A percentile compares a stretch with the other conserved stretches of the same genome.
Evolutionary conservation across 148 eudicot species (phyloP).

Genomic region (Diospyros kaki): DNA sequence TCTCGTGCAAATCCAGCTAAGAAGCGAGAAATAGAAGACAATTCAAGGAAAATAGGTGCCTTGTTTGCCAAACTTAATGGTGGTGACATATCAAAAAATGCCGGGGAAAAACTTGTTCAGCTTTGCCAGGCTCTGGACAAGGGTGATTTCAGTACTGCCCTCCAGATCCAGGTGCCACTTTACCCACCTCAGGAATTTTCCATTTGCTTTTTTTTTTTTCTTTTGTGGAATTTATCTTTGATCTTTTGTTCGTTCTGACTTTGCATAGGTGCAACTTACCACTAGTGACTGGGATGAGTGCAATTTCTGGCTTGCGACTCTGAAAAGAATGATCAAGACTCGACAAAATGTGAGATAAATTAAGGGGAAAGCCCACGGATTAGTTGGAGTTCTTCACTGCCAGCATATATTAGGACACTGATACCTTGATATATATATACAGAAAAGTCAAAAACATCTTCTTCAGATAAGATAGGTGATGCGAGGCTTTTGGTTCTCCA

Average conservation of each 20-base stretch:
- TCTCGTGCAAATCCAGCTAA: conserved; percentile 66
- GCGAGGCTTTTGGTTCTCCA: conserved; percentile 9
- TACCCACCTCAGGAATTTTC: not conserved
- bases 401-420: not conserved
- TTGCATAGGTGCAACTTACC: conserved; percentile 24
- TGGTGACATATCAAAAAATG: conserved; percentile 84
- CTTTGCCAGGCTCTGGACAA: conserved; percentile 78
- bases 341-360: conserved; percentile 18
- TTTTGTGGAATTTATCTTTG: not conserved
- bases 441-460: not conserved
- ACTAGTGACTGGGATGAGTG: conserved; percentile 30
- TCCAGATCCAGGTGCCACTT: conserved; percentile 72
- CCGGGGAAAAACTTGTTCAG: conserved; percentile 80
- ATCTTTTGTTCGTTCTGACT: not conserved
- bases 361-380: not conserved
- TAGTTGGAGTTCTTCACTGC: not conserved
- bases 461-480: not conserved
- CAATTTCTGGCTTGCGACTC: conserved; percentile 27
- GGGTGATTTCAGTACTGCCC: conserved; percentile 76
- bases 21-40: conserved; percentile 89
- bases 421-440: conserved; percentile 22
- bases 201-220: not conserved
- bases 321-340: conserved; percentile 25
- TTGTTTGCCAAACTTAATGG: conserved; percentile 80
- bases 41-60: conserved; percentile 81